Conservation (phyloP, 495 filamentous ascomycete species). For the Hypoxylon intermedium region DNA sequence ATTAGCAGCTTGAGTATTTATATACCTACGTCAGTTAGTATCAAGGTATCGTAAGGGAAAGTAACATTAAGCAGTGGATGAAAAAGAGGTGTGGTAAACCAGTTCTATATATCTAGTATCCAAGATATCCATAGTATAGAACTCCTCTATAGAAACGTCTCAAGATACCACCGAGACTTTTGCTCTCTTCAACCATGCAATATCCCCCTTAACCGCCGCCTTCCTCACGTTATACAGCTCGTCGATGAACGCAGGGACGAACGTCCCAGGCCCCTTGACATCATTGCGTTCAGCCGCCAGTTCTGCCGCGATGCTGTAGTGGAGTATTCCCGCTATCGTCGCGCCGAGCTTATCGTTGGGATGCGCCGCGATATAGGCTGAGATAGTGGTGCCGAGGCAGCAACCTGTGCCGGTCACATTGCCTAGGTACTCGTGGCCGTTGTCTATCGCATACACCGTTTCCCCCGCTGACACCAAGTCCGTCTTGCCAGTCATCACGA, state of each 20-base stretch:
- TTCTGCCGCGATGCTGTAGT: constrained; percentile 89
- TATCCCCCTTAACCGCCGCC: constrained; percentile 54
- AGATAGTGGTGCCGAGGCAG: constrained; percentile 80
- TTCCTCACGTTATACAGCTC: constrained; percentile 62
- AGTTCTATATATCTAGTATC: not conserved
- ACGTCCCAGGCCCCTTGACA: constrained; percentile 82
- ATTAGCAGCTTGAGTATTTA: too few species aligned
- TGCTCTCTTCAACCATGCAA: constrained; percentile 63
- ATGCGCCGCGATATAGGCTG: constrained; percentile 70
- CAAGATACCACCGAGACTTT: constrained; percentile 55
- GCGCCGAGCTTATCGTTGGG: constrained; percentile 70
- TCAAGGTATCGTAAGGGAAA: too few species aligned
- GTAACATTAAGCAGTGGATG: not conserved
- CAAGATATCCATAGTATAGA: not conserved
- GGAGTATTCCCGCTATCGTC: constrained; percentile 70
- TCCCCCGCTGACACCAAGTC: constrained; percentile 83
- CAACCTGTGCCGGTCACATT: constrained; percentile 89
- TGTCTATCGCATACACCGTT: constrained; percentile 68
- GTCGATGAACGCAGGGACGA: constrained; percentile 86
- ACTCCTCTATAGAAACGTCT: not conserved
- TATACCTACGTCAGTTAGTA: too few species aligned
- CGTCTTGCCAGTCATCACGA: constrained; percentile 83
- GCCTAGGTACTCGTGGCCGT: constrained; percentile 81
- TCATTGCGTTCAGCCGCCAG: constrained; percentile 66
- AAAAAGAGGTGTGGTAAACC: not conserved